phyloP scores from a whole-genome alignment of 2,329 filamentous ascomycete species.

The Alternaria incomplexa region DNA sequence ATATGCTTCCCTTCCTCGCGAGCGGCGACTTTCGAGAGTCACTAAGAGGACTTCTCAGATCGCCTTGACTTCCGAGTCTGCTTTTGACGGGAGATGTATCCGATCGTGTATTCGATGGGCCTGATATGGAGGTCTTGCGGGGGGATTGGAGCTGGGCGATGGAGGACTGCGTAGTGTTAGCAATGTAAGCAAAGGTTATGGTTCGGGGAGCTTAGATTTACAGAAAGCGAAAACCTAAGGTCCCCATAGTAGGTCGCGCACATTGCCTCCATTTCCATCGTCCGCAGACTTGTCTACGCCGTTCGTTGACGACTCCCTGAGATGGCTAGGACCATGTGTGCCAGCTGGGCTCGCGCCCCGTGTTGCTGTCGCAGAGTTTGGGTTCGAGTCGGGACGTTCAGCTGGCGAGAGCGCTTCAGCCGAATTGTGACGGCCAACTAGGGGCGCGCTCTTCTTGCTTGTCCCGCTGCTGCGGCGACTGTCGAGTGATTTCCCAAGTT shows the following conservation, averaged over 20 bases:
- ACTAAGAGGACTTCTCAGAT: constrained; percentile 14
- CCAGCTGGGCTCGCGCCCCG: constrained; percentile 41
- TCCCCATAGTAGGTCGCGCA: constrained; percentile 54
- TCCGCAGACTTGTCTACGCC: constrained; percentile 29
- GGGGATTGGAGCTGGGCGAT: constrained; percentile 19
- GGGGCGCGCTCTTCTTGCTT: constrained; percentile 74
- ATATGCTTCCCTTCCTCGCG: constrained; percentile 42
- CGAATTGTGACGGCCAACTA: constrained; percentile 34
- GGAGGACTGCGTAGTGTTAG: constrained; percentile 19
- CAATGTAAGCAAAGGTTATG: neutral
- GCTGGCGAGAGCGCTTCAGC: constrained; percentile 31
- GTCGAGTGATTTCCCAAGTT: constrained; percentile 81
- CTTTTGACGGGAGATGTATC: constrained; percentile 22
- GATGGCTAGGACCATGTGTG: constrained; percentile 41
- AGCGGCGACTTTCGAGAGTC: constrained; percentile 4
- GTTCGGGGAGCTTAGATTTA: constrained; percentile 40
- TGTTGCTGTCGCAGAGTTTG: constrained; percentile 39
- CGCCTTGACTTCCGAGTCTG: constrained; percentile 23
- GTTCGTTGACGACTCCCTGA: constrained; percentile 41
- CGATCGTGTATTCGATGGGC: constrained; percentile 16
- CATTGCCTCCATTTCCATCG: constrained; percentile 47
- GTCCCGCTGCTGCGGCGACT: constrained; percentile 87
- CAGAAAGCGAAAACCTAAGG: constrained; percentile 44
- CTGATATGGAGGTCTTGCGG: constrained; percentile 18
- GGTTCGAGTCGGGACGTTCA: constrained; percentile 31